A percentile compares a stretch with the other conserved stretches of the same genome.
These are phyloP conservation scores for Glycine latifolia DNA, from an alignment of 306 rosid species.

Conservation along the genomic window DNA sequence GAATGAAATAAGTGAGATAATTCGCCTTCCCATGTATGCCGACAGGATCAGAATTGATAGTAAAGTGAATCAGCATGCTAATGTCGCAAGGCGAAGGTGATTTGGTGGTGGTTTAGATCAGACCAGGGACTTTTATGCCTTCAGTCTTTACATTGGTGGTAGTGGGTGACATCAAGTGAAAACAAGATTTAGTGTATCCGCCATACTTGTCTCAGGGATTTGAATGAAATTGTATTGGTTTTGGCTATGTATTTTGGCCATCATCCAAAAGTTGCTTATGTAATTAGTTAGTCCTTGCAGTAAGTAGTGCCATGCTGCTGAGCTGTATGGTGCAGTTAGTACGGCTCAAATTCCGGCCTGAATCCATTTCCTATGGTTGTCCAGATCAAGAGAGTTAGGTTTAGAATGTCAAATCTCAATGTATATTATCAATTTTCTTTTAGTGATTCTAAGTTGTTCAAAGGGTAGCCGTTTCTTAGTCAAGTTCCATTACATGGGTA, in stretches of 20 bases:
- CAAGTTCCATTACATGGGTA: conserved; percentile 40
- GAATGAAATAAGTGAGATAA: conserved; percentile 88
- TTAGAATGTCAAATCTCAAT: conserved; percentile 67
- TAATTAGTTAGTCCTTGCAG: conserved; percentile 61
- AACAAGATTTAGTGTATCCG: conserved; percentile 33
- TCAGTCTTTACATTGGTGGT: conserved; percentile 31
- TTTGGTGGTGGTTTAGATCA: conserved; percentile 34
- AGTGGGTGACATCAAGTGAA: conserved; percentile 38
- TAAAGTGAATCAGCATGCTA: conserved; percentile 74
- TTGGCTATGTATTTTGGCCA: conserved; percentile 50
- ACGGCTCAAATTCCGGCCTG: conserved; percentile 54
- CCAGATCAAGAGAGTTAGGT: conserved; percentile 75
- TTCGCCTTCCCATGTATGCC: conserved; percentile 96
- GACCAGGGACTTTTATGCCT: conserved; percentile 33
- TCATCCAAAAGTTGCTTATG: conserved; percentile 54
- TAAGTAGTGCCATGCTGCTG: conserved; percentile 60
- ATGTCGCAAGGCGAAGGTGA: conserved; percentile 77
- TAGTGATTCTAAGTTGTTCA: conserved; percentile 59
- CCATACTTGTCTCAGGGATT: conserved; percentile 41
- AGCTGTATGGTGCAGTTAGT: conserved; percentile 61
- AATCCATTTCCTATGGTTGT: conserved; percentile 57
- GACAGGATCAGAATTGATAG: conserved; percentile 87
- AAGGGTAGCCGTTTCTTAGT: conserved; percentile 56
- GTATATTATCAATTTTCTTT: conserved; percentile 66
- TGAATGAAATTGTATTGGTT: conserved; percentile 39